Conservation (phyloP, 108 stramenopile genomes). For the Aurantiochytrium sp. region DNA sequence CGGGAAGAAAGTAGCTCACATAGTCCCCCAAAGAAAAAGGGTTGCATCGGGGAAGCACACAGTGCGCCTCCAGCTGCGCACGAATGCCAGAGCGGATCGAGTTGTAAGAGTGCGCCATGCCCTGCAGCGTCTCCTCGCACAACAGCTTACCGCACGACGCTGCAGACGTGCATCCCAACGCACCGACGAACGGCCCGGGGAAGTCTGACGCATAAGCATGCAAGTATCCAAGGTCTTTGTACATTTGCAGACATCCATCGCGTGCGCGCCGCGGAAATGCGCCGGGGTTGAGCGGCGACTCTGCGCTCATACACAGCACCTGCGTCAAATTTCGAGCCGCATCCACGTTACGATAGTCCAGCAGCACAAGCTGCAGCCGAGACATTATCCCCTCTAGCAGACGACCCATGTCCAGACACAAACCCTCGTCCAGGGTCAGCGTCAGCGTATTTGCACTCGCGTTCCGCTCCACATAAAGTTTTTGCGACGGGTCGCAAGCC, state of each 20-base stretch:
- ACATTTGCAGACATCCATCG: neutral
- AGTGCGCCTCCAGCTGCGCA: neutral
- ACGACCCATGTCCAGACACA: neutral
- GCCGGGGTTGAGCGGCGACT: neutral
- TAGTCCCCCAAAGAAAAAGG: neutral
- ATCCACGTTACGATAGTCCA: neutral
- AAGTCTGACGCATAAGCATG: neutral
- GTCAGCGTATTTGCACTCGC: neutral
- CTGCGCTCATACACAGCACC: neutral
- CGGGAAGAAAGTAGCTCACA: neutral
- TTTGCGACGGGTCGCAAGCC: neutral
- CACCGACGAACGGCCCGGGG: neutral
- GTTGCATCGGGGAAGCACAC: neutral
- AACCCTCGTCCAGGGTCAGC: neutral
- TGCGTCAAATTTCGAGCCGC: neutral
- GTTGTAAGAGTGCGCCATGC: neutral
- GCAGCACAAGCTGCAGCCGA: neutral
- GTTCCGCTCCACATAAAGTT: neutral
- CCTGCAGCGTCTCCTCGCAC: neutral
- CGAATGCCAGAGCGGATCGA: neutral
- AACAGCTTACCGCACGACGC: neutral
- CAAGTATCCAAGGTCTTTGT: neutral
- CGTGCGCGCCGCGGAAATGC: neutral
- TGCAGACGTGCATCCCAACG: neutral
- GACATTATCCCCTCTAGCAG: neutral